Evolutionary conservation across 352 stramenopile species (phyloP).

Genomic region (Phytophthora pistaciae): DNA sequence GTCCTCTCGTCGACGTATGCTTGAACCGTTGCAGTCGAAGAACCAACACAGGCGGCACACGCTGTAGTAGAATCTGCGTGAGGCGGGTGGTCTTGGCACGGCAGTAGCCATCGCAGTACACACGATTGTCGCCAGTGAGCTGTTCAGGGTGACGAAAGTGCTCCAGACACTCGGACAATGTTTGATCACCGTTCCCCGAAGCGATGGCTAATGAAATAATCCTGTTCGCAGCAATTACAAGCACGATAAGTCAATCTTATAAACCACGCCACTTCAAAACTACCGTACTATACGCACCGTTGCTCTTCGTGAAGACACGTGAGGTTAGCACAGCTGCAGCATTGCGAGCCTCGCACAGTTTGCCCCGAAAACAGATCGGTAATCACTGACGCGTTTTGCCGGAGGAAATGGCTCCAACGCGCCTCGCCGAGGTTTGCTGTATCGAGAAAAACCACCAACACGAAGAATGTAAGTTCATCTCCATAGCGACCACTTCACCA

Average conservation of each 20-base stretch:
- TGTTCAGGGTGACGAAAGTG: slow-evolving; percentile 63
- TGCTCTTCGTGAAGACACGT: slow-evolving; percentile 80
- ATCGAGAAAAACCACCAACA: slow-evolving; percentile 4
- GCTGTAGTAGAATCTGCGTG: slow-evolving; percentile 80
- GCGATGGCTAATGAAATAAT: slow-evolving; percentile 71
- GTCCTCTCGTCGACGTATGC: slow-evolving; percentile 40
- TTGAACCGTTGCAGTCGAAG: slow-evolving; percentile 82
- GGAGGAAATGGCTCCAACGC: slow-evolving; percentile 67
- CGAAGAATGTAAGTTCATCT: not conserved
- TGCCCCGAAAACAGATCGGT: slow-evolving; percentile 78
- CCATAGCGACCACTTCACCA: not conserved
- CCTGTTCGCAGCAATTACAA: slow-evolving; percentile 35
- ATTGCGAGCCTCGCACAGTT: slow-evolving; percentile 83
- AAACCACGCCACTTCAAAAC: not conserved
- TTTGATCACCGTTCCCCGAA: slow-evolving; percentile 46
- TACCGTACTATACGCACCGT: slow-evolving; percentile 10
- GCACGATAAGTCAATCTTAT: not conserved
- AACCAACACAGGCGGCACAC: slow-evolving; percentile 57
- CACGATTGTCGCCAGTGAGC: slow-evolving; percentile 68
- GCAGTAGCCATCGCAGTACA: slow-evolving; percentile 78
- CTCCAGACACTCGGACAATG: slow-evolving; percentile 63
- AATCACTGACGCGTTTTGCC: slow-evolving; percentile 71
- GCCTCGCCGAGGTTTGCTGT: slow-evolving; percentile 66
- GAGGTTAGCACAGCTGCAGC: slow-evolving; percentile 74
- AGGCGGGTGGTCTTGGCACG: slow-evolving; percentile 69